Base-by-base conservation (phyloP, 208 protist genomes). In the Trypanosoma brucei region DNA sequence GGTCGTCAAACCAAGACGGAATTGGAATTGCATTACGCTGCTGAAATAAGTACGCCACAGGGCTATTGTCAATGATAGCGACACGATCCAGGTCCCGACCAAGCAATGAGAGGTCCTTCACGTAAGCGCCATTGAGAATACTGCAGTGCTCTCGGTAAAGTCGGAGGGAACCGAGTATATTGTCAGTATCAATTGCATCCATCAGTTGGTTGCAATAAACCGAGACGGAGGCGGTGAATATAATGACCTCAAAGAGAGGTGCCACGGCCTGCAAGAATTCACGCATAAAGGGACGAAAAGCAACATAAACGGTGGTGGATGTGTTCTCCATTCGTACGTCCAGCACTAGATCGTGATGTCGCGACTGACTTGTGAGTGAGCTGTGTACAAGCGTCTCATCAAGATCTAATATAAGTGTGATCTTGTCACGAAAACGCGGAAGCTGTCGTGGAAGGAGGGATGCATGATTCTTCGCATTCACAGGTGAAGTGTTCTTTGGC, bases 341-440 rank as follows among this genome's bases (percentile, higher is more conserved):
- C 6, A 97, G 64, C 46, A 92, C 68, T 37, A 94, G 48, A 65
- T 93, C 81, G 64, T 85, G 84, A 38, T 77, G 62, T 22, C 78
- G 80, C 42, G 73, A 72, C 65, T 93, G 61, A 48, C 81, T 92
- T 31, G 71, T 84, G 4, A 78, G 57, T 11, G 76, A 82, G 68
- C 86, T 92, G 76, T 95, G 89, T 67, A 95, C 89, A 11, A 95
- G 78, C 5, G 88, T 97, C 63, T 97, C 89, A 52, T 97, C 92
- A 7, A 97, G 66, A 58, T 95, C 92, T 8, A 95, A 68, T 46
- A 97, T 85, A 36, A 97, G 72, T 53, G 81, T 86, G 69, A 93
- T 91, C 55, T 84, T 88, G 46, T 66, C 64, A 8, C 64, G 50
- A 55, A 77, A 64, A n/a, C 55, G 36, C 37, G 68, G 70, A 35